Evolutionary conservation across 805 yeast species (phyloP).

Genomic region (Tetrapisispora phaffii): DNA sequence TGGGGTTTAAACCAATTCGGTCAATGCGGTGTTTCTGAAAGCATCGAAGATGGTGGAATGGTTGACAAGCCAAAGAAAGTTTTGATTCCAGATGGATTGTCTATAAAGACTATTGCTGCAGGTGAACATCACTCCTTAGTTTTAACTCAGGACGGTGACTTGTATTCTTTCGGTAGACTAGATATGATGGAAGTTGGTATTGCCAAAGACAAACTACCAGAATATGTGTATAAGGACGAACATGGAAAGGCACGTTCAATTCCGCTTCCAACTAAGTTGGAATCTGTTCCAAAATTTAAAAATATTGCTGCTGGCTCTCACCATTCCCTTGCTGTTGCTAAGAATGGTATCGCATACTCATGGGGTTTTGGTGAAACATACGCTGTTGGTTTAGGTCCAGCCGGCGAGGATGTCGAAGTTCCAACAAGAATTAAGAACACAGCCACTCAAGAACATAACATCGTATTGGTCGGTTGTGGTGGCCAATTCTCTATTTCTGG

Average conservation of each 20-base stretch:
- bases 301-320: constrained; percentile 78
- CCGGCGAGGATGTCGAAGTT: constrained; percentile 71
- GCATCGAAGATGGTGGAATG: constrained; percentile 76
- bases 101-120: constrained; percentile 57
- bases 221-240: constrained; percentile 59
- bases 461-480: constrained; percentile 76
- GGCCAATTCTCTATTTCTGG: constrained; percentile 93
- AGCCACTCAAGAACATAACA: constrained; percentile 75
- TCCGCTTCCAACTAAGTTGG: constrained; percentile 70
- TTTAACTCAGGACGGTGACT: constrained; percentile 57
- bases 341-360: constrained; percentile 75
- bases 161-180: constrained; percentile 80
- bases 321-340: constrained; percentile 78
- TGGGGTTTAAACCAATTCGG: constrained; percentile 98
- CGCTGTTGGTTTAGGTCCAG: constrained; percentile 89
- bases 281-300: constrained; percentile 46
- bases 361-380: constrained; percentile 99
- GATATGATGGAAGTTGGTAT: constrained; percentile 93
- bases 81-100: constrained; percentile 49
- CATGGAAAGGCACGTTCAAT: constrained; percentile 76
- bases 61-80: constrained; percentile 70
- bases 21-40: constrained; percentile 79
- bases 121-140: constrained; percentile 94
- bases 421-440: constrained; percentile 91
- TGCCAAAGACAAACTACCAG: constrained; percentile 54